phyloP scores from a whole-genome alignment of 164 flowering plant species.

The Santalum album region DNA sequence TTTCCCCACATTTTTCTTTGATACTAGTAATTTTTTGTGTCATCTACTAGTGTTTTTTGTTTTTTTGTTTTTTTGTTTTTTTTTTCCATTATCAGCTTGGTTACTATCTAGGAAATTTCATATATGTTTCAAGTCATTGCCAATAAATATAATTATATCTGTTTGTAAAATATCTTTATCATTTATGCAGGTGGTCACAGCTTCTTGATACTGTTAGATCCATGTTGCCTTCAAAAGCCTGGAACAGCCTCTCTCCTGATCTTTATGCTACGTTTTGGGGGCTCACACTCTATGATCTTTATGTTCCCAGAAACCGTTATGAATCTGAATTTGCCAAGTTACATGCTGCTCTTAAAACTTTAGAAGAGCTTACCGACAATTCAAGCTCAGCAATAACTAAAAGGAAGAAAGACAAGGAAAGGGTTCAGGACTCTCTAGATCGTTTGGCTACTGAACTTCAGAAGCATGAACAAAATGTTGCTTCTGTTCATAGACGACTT shows the following conservation, averaged over 20 bases:
- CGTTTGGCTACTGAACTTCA: conserved; percentile 66
- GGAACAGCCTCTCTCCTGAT: conserved; percentile 99
- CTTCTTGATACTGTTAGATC: conserved; percentile 74
- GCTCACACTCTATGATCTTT: conserved; percentile 91
- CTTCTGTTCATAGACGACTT: conserved; percentile 77
- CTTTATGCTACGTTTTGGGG: conserved; percentile 99
- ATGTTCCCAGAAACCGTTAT: conserved; percentile 85
- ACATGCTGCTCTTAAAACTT: conserved; percentile 83
- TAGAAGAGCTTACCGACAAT: conserved; percentile 94
- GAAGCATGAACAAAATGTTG: conserved; percentile 87
- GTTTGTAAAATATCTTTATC: too few relatives aligned
- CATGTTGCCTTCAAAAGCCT: conserved; percentile 90
- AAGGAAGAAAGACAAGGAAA: conserved; percentile 94
- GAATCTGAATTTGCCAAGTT: conserved; percentile 84
- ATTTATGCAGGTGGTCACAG: conserved; percentile 77
- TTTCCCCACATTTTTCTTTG: background rate
- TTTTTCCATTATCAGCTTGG: too few relatives aligned
- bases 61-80: too few relatives aligned
- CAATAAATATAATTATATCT: too few relatives aligned
- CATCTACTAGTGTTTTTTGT: too few relatives aligned
- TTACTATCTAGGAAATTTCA: too few relatives aligned
- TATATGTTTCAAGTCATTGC: too few relatives aligned
- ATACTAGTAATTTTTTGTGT: too few relatives aligned
- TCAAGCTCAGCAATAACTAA: conserved; percentile 91
- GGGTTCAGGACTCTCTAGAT: conserved; percentile 94